phyloP scores from a whole-genome alignment of 169 alveolate genomes.

The Cryptosporidium ryanae region DNA sequence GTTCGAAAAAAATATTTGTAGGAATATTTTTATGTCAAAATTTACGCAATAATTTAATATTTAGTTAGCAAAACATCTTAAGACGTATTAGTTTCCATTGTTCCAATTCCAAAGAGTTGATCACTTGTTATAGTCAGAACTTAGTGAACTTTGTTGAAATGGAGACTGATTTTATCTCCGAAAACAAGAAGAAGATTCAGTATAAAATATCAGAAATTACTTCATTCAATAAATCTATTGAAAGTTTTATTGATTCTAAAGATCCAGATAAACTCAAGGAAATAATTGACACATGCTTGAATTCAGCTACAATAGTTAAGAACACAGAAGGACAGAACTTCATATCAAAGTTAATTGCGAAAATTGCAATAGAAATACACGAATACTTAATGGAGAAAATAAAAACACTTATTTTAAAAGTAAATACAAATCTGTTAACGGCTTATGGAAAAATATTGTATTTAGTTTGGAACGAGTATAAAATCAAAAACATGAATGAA shows the following conservation, averaged over 20 bases:
- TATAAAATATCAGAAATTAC: constrained; percentile 11
- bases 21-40: no score
- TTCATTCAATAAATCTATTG: constrained; percentile 15
- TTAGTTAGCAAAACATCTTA: no score
- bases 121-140: no score
- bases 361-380: constrained; percentile 3
- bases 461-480: constrained; percentile 35
- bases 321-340: constrained; percentile 57
- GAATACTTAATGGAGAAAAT: constrained; percentile 2
- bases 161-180: not conserved
- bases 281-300: constrained; percentile 1
- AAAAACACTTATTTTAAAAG: constrained; percentile 1
- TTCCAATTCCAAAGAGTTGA: no score
- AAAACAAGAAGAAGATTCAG: not conserved
- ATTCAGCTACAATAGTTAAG: constrained; percentile 40
- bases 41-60: no score
- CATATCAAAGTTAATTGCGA: constrained; percentile 19
- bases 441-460: constrained; percentile 35
- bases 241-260: not conserved
- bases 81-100: no score
- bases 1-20: no score
- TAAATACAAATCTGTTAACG: constrained; percentile 5
- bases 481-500: not conserved
- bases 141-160: no score
- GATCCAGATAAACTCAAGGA: not conserved